Evolutionary conservation across 2,329 filamentous ascomycete species (phyloP), one percentile per base, ranked within the genome.

Genomic region (Aspergillus carbonarius): DNA sequence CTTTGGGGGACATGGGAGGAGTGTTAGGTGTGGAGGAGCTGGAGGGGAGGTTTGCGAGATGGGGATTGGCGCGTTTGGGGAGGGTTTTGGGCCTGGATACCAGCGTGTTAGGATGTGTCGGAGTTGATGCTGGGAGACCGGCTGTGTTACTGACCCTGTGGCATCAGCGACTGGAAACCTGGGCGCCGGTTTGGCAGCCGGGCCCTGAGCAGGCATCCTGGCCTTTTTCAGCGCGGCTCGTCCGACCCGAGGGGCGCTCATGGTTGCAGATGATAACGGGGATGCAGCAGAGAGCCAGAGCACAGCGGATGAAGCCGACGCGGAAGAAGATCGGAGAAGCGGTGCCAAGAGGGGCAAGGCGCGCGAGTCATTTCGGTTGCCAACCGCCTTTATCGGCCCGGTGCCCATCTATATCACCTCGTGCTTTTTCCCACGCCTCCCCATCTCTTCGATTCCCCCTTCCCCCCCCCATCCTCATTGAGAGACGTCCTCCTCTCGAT

Each of bases 1-100:
- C 67, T 42, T 67, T 64, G 3, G 74, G 72, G 6, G 72, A 70
- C 54, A 74, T 67, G 39, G 58, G 56, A 13, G 56, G 58, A 9
- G 55, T 58, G 49, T 55, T 59, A 17, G 57, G 52, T 3, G 44
- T 30, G 9, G 40, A 55, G 46, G 60, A 52, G 47, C 60, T 35
- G 48, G 64, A 56, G 61, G 65, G 57, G 65, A 70, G 59, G 49
- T 65, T 62, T 40, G 59, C 48, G 32, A 68, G 65, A 53, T 68
- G 63, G 25, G 67, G 66, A 37, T 68, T 66, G 54, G 65, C 56
- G 7, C 66, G 63, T 53, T 66, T 70, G 40, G 65, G 66, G 54
- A 67, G 57, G 64, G 56, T 20, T 30, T 25, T 39, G 32, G 60
- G 40, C 49, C 65, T 65, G 48, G 27, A 47, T 54, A 55, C 61